phyloP scores from a whole-genome alignment of 768 basidiomycete genomes.

The Xanthoconium stramineum region DNA sequence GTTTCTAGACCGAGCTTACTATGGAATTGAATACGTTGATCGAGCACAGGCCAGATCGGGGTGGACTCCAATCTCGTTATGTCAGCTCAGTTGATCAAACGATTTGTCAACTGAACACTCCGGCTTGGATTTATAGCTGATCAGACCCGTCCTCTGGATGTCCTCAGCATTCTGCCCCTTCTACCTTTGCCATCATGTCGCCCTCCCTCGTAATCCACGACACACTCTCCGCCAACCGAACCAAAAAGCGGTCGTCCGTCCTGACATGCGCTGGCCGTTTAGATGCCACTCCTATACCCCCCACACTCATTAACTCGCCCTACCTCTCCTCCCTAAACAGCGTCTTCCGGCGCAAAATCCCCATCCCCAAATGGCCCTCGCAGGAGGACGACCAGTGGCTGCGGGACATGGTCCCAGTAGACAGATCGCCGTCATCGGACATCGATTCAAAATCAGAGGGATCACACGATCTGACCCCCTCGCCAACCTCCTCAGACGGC shows the following conservation, averaged over 20 bases:
- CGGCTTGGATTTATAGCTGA: conserved; percentile 19
- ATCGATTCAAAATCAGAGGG: conserved; percentile 19
- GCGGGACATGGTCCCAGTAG: conserved; percentile 55
- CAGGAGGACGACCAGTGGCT: conserved; percentile 59
- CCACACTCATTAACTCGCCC: conserved; percentile 53
- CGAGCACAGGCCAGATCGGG: conserved; percentile 14
- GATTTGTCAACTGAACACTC: conserved; percentile 25
- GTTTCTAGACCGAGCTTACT: conserved; percentile 23
- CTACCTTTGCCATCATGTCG: conserved; percentile 11
- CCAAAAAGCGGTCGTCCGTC: conserved; percentile 19
- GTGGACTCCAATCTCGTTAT: conserved; percentile 16
- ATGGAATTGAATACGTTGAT: conserved; percentile 22
- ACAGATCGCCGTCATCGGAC: conserved; percentile 8
- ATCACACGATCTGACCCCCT: conserved; percentile 9
- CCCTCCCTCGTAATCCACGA: conserved; percentile 13
- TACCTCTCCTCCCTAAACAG: conserved; percentile 50
- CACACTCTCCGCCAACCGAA: conserved; percentile 1
- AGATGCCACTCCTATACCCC: conserved; percentile 51
- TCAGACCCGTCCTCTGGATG: neutral
- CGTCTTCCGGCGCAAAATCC: conserved; percentile 41
- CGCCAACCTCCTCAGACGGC: conserved; percentile 24
- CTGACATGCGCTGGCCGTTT: conserved; percentile 23
- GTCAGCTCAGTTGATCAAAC: conserved; percentile 21
- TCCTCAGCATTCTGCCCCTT: conserved; percentile 10
- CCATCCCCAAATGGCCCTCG: conserved; percentile 38